Percentiles rank a stretch among this genome's conserved stretches.
Conservation (phyloP, 768 basidiomycete genomes). For the Collybiopsis luxurians region DNA sequence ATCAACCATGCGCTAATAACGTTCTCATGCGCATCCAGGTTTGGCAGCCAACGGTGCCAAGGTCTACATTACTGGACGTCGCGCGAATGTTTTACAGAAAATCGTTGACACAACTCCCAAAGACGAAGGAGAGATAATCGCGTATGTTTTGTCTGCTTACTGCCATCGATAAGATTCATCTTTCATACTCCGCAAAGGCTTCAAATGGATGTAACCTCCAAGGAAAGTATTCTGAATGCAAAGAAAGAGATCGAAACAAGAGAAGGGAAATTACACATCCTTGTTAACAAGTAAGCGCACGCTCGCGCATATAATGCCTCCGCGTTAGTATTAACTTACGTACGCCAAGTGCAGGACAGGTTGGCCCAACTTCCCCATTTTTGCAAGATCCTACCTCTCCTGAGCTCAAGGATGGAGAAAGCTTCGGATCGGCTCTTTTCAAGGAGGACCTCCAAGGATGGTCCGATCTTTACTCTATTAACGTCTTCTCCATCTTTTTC, state of each 20-base stretch:
- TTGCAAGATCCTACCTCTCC: conserved; percentile 54
- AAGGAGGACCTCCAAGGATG: conserved; percentile 63
- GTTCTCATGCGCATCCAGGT: conserved; percentile 52
- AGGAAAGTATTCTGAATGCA: conserved; percentile 57
- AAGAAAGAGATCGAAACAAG: conserved; percentile 51
- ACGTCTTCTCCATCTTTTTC: conserved; percentile 77
- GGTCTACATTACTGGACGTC: conserved; percentile 76
- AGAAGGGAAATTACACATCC: conserved; percentile 73
- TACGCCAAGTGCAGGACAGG: conserved; percentile 64
- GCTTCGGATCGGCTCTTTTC: conserved; percentile 69
- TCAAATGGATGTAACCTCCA: conserved; percentile 70
- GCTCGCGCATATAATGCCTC: not conserved
- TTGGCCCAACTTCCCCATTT: conserved; percentile 61
- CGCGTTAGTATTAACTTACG: not conserved
- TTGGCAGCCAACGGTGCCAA: conserved; percentile 73
- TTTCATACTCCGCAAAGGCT: conserved; percentile 34
- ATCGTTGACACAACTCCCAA: conserved; percentile 47
- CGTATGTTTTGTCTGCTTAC: conserved; percentile 38
- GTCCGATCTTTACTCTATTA: conserved; percentile 60
- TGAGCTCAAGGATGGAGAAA: conserved; percentile 59
- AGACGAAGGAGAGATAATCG: conserved; percentile 46
- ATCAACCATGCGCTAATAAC: conserved; percentile 22
- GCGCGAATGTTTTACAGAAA: conserved; percentile 61
- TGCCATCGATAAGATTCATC: too few species aligned
- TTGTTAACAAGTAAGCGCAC: conserved; percentile 72